Conservation (phyloP, 306 rosid genomes). For the Fragaria vesca region DNA sequence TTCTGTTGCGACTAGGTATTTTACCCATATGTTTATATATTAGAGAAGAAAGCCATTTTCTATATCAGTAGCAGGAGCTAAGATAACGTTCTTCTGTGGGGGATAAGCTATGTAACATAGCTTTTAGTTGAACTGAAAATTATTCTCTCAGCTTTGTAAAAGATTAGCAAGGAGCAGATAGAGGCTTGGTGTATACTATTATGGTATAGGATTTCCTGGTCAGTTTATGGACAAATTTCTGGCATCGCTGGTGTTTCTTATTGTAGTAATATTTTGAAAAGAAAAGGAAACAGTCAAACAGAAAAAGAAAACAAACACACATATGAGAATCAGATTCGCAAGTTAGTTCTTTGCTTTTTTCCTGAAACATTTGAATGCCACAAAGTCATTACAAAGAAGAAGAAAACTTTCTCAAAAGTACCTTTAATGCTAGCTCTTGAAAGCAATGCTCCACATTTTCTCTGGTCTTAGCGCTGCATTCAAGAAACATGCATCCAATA, state of each 20-base stretch:
- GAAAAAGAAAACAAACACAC: neutral
- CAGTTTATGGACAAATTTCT: neutral
- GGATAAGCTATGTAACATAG: neutral
- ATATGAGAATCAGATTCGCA: neutral
- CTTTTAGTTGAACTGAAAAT: neutral
- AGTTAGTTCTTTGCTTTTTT: neutral
- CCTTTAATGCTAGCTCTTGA: slow-evolving; percentile 87
- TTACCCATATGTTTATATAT: neutral
- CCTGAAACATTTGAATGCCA: neutral
- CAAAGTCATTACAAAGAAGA: neutral
- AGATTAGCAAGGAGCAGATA: neutral
- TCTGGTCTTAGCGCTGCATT: slow-evolving; percentile 95
- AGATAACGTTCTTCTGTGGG: neutral
- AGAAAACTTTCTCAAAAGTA: slow-evolving; percentile 17
- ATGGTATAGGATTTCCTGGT: neutral
- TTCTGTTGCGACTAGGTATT: neutral
- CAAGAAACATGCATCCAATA: slow-evolving; percentile 78
- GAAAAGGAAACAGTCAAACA: neutral
- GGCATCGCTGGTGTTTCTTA: neutral
- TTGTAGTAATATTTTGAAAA: neutral
- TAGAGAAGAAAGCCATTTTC: neutral
- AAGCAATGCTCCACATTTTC: slow-evolving; percentile 88
- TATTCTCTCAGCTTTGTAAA: neutral
- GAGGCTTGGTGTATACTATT: neutral
- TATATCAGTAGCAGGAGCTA: neutral